These are phyloP conservation scores for Trifolium subterraneum DNA, from an alignment of 306 rosid species.

Conservation along the genomic window DNA sequence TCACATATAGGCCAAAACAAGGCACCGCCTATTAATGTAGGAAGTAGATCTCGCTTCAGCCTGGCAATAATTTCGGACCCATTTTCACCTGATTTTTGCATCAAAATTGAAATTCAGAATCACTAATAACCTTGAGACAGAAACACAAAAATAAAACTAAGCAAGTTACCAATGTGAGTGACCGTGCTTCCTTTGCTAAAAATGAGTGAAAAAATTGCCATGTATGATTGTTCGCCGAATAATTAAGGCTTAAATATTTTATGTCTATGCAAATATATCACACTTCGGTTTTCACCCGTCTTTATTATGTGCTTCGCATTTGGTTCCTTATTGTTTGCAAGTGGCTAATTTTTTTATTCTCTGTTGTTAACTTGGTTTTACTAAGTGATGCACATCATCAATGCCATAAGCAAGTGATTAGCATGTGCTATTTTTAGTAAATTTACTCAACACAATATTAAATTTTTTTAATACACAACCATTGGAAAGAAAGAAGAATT, in stretches of 20 bases:
- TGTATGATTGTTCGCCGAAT: not conserved
- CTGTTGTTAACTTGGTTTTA: not conserved
- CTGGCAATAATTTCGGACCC: slow-evolving; percentile 52
- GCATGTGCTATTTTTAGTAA: not conserved
- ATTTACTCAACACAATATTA: not conserved
- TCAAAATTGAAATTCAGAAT: slow-evolving; percentile 38
- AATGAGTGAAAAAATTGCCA: not conserved
- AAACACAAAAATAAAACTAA: not conserved
- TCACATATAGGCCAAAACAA: slow-evolving; percentile 79
- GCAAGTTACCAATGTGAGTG: not conserved
- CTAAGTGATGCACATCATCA: not conserved
- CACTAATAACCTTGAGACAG: not conserved
- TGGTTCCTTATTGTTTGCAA: not conserved
- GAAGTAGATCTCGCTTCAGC: slow-evolving; percentile 73
- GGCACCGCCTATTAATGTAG: slow-evolving; percentile 62
- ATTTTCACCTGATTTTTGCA: slow-evolving; percentile 63
- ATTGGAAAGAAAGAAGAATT: not conserved
- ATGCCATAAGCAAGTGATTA: not conserved
- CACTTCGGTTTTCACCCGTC: not conserved
- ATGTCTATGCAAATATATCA: not conserved
- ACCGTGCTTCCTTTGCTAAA: not conserved
- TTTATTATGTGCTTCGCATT: not conserved
- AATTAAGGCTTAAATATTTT: not conserved
- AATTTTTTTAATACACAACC: not conserved
- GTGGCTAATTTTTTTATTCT: not conserved